Conservation (phyloP, 2,329 filamentous ascomycete species). For the Fusarium transvaalense region DNA sequence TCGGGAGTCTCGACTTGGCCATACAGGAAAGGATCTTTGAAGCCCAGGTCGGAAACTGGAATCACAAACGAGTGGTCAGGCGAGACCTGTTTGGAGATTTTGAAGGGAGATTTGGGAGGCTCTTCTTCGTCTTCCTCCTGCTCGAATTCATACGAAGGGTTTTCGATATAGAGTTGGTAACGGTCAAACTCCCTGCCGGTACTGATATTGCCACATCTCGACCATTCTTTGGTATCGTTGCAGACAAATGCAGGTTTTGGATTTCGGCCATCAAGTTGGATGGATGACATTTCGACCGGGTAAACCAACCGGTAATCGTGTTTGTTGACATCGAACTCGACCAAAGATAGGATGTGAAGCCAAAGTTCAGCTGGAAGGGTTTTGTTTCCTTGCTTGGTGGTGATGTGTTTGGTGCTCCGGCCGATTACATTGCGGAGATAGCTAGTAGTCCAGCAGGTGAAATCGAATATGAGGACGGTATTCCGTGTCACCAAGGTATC, state of each 20-base stretch:
- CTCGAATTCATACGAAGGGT: background rate
- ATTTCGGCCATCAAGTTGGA: rapidly evolving
- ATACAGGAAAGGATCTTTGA: background rate
- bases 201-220: background rate
- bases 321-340: background rate
- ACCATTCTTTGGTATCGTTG: background rate
- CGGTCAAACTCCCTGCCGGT: rapidly evolving
- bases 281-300: background rate
- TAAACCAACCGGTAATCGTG: background rate
- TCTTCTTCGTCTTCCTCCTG: rapidly evolving
- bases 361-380: conserved; percentile 1
- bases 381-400: background rate
- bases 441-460: background rate
- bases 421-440: background rate
- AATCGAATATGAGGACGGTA: background rate
- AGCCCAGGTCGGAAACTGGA: background rate
- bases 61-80: background rate
- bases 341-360: background rate
- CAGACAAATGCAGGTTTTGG: background rate
- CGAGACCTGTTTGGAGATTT: background rate
- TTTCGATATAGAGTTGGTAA: background rate
- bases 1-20: rapidly evolving
- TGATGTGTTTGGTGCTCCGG: rapidly evolving
- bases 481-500: rapidly evolving
- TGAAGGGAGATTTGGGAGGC: background rate